phyloP scores from a whole-genome alignment of 192 early-diverging fungal species.

The Lunasporangiospora selenospora region DNA sequence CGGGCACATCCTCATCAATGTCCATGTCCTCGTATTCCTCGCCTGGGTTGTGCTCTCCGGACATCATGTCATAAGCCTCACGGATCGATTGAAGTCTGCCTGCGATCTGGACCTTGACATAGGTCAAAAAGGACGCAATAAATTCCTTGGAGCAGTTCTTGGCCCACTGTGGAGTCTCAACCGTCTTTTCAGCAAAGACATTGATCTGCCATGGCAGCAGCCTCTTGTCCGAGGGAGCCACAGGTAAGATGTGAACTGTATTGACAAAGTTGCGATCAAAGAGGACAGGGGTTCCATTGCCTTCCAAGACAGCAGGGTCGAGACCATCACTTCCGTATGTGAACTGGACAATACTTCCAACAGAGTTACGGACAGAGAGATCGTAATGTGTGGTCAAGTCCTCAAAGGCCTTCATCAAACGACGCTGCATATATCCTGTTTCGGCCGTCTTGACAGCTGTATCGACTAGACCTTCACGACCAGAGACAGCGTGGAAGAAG shows the following conservation, averaged over 20 bases:
- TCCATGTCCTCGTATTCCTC: constrained; percentile 65
- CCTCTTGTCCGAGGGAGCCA: constrained; percentile 31
- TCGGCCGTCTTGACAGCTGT: constrained; percentile 99
- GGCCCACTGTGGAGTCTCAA: constrained; percentile 58
- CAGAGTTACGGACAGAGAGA: constrained; percentile 91
- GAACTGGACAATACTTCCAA: constrained; percentile 93
- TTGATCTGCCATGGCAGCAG: constrained; percentile 73
- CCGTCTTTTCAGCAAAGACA: constrained; percentile 53
- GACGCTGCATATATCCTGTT: constrained; percentile 98
- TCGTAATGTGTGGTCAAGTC: constrained; percentile 97
- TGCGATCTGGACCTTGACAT: constrained; percentile 63
- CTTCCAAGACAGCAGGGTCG: constrained; percentile 94
- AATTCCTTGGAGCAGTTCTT: constrained; percentile 65
- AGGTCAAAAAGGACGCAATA: constrained; percentile 65
- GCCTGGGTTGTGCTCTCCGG: constrained; percentile 54
- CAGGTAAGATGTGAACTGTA: constrained; percentile 24
- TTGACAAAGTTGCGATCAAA: constrained; percentile 79
- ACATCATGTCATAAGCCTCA: constrained; percentile 55
- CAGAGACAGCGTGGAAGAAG: constrained; percentile 98
- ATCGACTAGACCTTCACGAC: constrained; percentile 99
- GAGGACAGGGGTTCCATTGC: constrained; percentile 86
- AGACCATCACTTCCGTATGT: constrained; percentile 95
- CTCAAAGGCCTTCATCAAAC: constrained; percentile 97
- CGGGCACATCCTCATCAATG: constrained; percentile 50
- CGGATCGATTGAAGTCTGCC: constrained; percentile 66